phyloP scores from a whole-genome alignment of 2,329 filamentous ascomycete species.

The Gliomastix tumulicola region DNA sequence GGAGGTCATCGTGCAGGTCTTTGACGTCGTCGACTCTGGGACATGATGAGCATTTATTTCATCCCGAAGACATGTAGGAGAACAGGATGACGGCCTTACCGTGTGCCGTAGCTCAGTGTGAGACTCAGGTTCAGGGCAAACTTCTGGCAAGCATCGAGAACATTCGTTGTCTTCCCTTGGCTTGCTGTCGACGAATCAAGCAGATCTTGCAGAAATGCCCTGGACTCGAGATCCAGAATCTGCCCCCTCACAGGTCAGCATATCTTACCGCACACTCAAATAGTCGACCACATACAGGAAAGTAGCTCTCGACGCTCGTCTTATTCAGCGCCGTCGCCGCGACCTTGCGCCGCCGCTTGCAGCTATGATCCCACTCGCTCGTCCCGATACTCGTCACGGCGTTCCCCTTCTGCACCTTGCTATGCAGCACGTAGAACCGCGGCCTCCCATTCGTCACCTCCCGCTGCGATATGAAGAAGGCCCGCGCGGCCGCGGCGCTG shows the following conservation, averaged over 20 bases:
- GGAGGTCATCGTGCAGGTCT: conserved; percentile 15
- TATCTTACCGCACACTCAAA: background rate
- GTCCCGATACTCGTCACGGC: conserved; percentile 46
- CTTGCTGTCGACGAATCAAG: conserved; percentile 49
- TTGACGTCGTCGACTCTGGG: conserved; percentile 16
- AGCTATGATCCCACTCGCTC: conserved; percentile 64
- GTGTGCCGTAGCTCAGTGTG: conserved; percentile 58
- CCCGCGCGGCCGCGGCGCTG: conserved; percentile 56
- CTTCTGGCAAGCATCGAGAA: conserved; percentile 55
- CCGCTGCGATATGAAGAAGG: conserved; percentile 60
- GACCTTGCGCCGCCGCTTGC: conserved; percentile 58
- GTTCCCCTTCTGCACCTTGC: conserved; percentile 39
- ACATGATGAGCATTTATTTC: no score
- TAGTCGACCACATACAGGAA: conserved; percentile 30
- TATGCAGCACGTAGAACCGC: conserved; percentile 54
- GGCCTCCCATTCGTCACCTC: conserved; percentile 59
- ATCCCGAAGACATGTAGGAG: no score
- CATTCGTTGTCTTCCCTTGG: conserved; percentile 44
- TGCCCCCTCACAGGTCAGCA: background rate
- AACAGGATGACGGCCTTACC: no score
- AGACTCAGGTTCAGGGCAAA: conserved; percentile 58
- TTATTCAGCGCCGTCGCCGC: conserved; percentile 60
- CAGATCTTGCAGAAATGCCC: conserved; percentile 51
- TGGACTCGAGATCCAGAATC: conserved; percentile 58
- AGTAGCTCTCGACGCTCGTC: conserved; percentile 58